These are phyloP conservation scores for Arachis stenosperma DNA, from an alignment of 306 rosid genomes.

Conservation along the genomic window DNA sequence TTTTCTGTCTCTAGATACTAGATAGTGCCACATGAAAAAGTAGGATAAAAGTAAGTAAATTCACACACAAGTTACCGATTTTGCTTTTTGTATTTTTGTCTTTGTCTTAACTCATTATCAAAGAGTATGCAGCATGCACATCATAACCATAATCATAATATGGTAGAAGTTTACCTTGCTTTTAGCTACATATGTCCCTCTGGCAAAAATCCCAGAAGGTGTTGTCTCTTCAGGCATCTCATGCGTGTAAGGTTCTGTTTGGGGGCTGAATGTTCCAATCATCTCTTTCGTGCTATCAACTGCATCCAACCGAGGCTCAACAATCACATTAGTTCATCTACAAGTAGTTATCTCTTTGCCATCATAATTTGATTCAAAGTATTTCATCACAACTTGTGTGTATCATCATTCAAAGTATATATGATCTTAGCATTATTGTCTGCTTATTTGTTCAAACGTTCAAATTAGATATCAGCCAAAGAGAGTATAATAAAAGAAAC, in stretches of 20 bases:
- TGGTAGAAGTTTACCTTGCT: constrained; percentile 62
- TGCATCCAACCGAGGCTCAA: constrained; percentile 43
- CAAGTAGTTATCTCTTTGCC: background rate
- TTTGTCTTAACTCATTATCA: constrained; percentile 26
- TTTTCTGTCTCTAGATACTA: background rate
- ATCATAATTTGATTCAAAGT: too few relatives aligned
- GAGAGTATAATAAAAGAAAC: too few relatives aligned
- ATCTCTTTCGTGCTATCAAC: constrained; percentile 87
- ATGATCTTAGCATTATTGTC: too few relatives aligned
- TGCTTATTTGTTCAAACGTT: too few relatives aligned
- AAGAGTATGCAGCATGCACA: background rate
- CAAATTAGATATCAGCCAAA: too few relatives aligned
- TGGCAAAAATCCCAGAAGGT: constrained; percentile 92
- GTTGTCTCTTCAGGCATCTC: constrained; percentile 93
- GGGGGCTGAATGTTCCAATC: constrained; percentile 96
- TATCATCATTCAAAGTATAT: too few relatives aligned
- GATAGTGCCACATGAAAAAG: constrained; percentile 26
- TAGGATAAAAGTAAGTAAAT: constrained; percentile 16
- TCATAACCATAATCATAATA: background rate
- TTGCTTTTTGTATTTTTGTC: background rate
- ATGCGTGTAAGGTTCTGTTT: constrained; percentile 72
- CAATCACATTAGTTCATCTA: constrained; percentile 17
- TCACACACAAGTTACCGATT: constrained; percentile 11
- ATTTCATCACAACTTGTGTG: too few relatives aligned
- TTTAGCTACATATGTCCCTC: constrained; percentile 86